Evolutionary conservation across 345 rosid genomes (phyloP).

Genomic region (Populus tremula): DNA sequence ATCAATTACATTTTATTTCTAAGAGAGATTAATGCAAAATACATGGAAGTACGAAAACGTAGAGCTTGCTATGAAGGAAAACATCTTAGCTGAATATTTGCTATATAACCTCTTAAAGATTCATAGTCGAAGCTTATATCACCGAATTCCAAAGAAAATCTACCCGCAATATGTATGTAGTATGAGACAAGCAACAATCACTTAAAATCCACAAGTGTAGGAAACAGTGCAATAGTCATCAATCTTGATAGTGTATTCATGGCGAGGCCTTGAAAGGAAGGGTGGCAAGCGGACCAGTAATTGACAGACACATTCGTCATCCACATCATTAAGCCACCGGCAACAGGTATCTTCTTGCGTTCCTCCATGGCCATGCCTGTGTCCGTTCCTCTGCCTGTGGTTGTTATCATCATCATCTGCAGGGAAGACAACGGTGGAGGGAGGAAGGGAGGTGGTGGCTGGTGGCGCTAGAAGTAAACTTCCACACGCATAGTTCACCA

Average conservation of each 20-base stretch:
- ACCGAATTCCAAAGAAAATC: background rate
- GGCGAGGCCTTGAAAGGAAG: slow-evolving; percentile 63
- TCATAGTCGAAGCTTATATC: background rate
- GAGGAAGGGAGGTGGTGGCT: background rate
- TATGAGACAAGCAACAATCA: background rate
- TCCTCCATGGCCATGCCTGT: background rate
- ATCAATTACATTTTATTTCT: background rate
- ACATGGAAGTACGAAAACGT: background rate
- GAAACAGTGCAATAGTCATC: slow-evolving; percentile 54
- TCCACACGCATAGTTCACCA: slow-evolving; percentile 25
- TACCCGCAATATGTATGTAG: background rate
- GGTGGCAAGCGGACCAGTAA: slow-evolving; percentile 66
- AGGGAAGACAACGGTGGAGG: background rate
- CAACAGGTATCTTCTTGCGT: slow-evolving; percentile 51
- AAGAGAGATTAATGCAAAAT: background rate
- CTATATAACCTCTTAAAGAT: background rate
- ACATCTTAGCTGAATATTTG: background rate
- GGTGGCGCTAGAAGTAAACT: slow-evolving; percentile 4
- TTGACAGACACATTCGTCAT: slow-evolving; percentile 74
- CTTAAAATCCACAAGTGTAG: slow-evolving; percentile 33
- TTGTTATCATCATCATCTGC: background rate
- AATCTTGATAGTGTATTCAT: slow-evolving; percentile 50
- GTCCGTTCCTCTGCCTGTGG: slow-evolving; percentile 21
- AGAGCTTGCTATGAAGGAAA: background rate
- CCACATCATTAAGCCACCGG: slow-evolving; percentile 67